A percentile compares a stretch with the other conserved stretches of the same genome.
Evolutionary conservation across 495 filamentous ascomycete species (phyloP).

Genomic region (Niebla homalea): DNA sequence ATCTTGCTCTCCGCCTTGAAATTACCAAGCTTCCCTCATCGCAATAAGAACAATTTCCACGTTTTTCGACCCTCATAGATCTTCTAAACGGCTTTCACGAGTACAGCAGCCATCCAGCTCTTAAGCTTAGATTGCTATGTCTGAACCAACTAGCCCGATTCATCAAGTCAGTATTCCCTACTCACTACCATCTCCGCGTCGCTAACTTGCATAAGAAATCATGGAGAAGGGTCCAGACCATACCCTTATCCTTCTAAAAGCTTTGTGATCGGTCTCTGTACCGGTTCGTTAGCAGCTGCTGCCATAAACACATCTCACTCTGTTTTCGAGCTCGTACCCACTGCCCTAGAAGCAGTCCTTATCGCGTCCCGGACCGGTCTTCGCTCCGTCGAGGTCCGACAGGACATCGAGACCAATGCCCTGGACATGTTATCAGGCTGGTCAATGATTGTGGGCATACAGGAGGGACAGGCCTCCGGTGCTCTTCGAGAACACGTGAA

Average conservation of each 20-base stretch:
- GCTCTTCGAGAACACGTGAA: not conserved
- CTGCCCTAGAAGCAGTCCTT: slow-evolving; percentile 56
- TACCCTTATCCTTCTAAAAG: slow-evolving; percentile 1
- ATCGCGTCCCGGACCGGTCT: slow-evolving; percentile 45
- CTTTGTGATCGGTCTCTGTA: slow-evolving; percentile 45
- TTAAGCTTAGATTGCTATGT: slow-evolving; percentile 52
- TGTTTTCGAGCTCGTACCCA: slow-evolving; percentile 49
- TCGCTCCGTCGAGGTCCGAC: not conserved
- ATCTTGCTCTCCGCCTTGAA: slow-evolving; percentile 48
- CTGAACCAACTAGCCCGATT: slow-evolving; percentile 63
- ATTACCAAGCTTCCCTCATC: slow-evolving; percentile 43
- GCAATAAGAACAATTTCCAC: slow-evolving; percentile 48
- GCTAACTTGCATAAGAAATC: not conserved
- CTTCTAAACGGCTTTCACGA: slow-evolving; percentile 54
- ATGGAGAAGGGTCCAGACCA: not conserved
- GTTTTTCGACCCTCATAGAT: slow-evolving; percentile 54
- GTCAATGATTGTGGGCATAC: not conserved
- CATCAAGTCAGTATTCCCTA: slow-evolving; percentile 41
- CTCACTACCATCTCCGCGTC: not conserved
- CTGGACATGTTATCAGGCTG: not conserved
- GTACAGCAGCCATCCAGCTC: slow-evolving; percentile 44
- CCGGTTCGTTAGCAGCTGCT: slow-evolving; percentile 58
- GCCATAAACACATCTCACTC: slow-evolving; percentile 56
- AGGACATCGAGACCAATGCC: not conserved
- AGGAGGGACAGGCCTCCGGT: not conserved